Conservation (phyloP, 2,329 filamentous ascomycete species). For the Harringtonia aguacate region DNA sequence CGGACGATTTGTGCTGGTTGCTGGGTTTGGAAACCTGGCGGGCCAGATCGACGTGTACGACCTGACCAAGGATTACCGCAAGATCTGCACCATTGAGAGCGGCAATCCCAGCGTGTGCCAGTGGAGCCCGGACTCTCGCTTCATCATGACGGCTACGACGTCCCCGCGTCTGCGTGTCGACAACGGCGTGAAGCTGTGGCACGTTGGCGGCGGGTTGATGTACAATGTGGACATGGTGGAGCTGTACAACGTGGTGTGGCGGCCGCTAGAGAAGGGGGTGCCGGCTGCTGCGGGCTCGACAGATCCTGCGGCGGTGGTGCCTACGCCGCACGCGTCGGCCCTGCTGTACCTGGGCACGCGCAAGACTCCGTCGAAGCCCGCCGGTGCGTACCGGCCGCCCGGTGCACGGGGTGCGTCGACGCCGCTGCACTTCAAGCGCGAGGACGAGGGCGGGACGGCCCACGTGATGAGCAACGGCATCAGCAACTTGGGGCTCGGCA, state of each 20-base stretch:
- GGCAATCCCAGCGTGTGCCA: conserved; percentile 93
- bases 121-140: conserved; percentile 93
- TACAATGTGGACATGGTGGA: conserved; percentile 94
- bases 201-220: conserved; percentile 79
- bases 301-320: conserved; percentile 65
- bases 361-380: conserved; percentile 93
- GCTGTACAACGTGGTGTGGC: conserved; percentile 84
- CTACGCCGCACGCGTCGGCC: conserved; percentile 73
- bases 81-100: conserved; percentile 88
- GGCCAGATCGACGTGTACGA: conserved; percentile 98
- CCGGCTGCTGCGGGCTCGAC: conserved; percentile 30
- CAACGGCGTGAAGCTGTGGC: conserved; percentile 93
- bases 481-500: conserved; percentile 21
- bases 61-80: conserved; percentile 83
- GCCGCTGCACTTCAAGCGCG: conserved; percentile 90
- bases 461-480: conserved; percentile 72
- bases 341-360: conserved; percentile 70
- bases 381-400: conserved; percentile 91
- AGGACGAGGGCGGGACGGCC: conserved; percentile 86
- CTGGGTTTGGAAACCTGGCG: conserved; percentile 93
- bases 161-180: conserved; percentile 91
- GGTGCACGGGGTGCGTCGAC: conserved; percentile 83
- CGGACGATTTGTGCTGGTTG: conserved; percentile 84
- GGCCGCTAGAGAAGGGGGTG: conserved; percentile 50
- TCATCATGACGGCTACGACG: conserved; percentile 95